phyloP scores from a whole-genome alignment of 129 eudicot genomes.

The Chrysanthemum seticuspe region DNA sequence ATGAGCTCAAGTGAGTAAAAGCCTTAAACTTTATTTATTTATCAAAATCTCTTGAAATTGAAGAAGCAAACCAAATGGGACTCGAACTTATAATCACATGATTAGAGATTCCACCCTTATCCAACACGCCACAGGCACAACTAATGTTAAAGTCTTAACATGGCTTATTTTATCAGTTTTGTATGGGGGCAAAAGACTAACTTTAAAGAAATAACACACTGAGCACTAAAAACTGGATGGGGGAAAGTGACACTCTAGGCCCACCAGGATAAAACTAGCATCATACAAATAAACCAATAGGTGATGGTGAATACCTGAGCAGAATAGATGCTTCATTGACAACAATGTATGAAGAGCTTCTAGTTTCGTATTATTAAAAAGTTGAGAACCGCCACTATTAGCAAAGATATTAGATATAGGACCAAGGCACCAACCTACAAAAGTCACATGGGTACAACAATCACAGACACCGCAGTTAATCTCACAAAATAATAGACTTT shows the following conservation, averaged over 20 bases:
- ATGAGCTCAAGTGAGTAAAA: no score
- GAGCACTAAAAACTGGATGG: not conserved
- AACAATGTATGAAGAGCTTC: not conserved
- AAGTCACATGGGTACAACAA: not conserved
- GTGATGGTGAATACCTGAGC: slow-evolving; percentile 12
- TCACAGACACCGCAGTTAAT: not conserved
- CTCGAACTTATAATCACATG: no score
- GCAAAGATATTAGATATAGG: not conserved
- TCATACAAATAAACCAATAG: slow-evolving; percentile 1
- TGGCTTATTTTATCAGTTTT: no score
- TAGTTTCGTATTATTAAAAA: not conserved
- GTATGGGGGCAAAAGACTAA: no score
- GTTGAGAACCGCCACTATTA: not conserved
- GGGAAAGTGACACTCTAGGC: no score
- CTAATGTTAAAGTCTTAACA: no score
- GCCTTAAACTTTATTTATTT: no score
- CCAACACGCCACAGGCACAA: no score
- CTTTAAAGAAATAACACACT: not conserved
- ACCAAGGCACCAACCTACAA: slow-evolving; percentile 1
- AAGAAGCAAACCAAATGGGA: no score
- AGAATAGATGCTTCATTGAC: not conserved
- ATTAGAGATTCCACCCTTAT: no score
- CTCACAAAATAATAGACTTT: not conserved
- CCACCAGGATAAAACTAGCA: not conserved
- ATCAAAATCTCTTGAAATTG: no score